Percentiles rank a stretch among this genome's conserved stretches.
These are phyloP conservation scores for Madurella mycetomatis DNA, from an alignment of 2,329 filamentous ascomycete genomes.

Conservation along the genomic window DNA sequence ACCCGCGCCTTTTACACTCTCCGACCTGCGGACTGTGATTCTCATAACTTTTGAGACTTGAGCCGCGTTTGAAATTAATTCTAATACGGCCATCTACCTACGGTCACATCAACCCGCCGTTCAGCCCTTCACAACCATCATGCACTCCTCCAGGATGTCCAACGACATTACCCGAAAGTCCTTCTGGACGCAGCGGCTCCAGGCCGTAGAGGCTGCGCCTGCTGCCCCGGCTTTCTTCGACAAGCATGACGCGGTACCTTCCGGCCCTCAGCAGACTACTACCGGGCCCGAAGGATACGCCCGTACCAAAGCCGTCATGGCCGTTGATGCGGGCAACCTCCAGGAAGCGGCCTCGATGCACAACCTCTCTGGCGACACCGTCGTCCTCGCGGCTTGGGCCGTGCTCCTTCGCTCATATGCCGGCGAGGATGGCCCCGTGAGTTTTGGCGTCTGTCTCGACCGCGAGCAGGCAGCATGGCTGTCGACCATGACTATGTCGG, in stretches of 20 bases:
- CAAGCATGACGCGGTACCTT: neutral
- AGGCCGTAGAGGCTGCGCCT: constrained; percentile 1
- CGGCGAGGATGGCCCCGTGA: constrained; percentile 7
- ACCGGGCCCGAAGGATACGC: constrained; percentile 1
- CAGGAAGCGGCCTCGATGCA: constrained; percentile 6
- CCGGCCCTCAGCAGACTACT: neutral
- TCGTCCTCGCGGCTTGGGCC: constrained; percentile 9
- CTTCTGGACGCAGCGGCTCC: constrained; percentile 9
- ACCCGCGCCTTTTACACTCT: too few relatives aligned
- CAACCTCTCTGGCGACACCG: constrained; percentile 6
- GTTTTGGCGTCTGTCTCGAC: constrained; percentile 11
- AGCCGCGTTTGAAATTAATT: too few relatives aligned
- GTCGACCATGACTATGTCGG: constrained; percentile 6
- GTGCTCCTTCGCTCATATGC: constrained; percentile 10
- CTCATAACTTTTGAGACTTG: too few relatives aligned
- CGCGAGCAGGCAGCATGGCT: constrained; percentile 11
- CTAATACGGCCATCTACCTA: neutral
- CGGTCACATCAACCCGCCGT: neutral
- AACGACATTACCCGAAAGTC: constrained; percentile 13
- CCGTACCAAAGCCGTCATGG: constrained; percentile 14
- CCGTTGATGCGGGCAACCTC: constrained; percentile 9
- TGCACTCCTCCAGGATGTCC: constrained; percentile 7
- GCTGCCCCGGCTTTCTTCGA: constrained; percentile 8
- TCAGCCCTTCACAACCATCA: neutral
- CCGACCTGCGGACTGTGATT: too few relatives aligned